Evolutionary conservation across 2,329 filamentous ascomycete genomes (phyloP), one percentile per base, ranked within the genome.

Genomic region (Fusarium proliferatum): DNA sequence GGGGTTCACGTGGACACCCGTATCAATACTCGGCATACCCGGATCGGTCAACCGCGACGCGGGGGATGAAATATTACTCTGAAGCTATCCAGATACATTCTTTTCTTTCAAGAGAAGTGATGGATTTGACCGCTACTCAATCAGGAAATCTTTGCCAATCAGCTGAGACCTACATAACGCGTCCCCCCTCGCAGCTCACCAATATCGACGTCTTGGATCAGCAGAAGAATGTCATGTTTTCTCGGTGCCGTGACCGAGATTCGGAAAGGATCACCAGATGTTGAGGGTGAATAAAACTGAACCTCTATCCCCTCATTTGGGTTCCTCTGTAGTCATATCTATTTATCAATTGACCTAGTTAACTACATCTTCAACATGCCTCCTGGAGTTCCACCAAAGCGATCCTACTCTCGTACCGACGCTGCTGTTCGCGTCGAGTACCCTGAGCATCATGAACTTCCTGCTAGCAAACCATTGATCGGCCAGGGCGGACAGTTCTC

Each of bases 401-500:
- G 69, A 42, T 76, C 74, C 59, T 93, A 92, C 80, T 93, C 94
- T 23, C 92, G 94, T 78, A 97, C 94, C 11, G 93, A 97, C 78
- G 88, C 94, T 53, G 89, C 87, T 58, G 92, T 97, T 67, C 89
- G 90, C 23, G 91, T 97, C 69, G 90, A 94, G 80, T 94, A 97
- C 79, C 94, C 94, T 1, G 88, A 90, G 36, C 92, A 94, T 78
- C 83, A 88, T 64, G 89, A 95, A 66, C 87, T 96, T 72, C 94
- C 94, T 5, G 86, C 88, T 33, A 92, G 90, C 61, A 85, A 86
- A 61, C 92, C 93, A 2, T 89, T 96, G 9, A 88, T 91, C 73
- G 94, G 94, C 45, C 89, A 93, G 49, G 93, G 93, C 62, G 94
- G 94, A 19, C 88, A 91, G 78, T 93, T 96, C 79, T 93, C 93